Percentiles rank a stretch among this genome's conserved stretches.
These are phyloP conservation scores for Hondaea fermentalgiana DNA, from an alignment of 108 stramenopile species.

Conservation along the genomic window DNA sequence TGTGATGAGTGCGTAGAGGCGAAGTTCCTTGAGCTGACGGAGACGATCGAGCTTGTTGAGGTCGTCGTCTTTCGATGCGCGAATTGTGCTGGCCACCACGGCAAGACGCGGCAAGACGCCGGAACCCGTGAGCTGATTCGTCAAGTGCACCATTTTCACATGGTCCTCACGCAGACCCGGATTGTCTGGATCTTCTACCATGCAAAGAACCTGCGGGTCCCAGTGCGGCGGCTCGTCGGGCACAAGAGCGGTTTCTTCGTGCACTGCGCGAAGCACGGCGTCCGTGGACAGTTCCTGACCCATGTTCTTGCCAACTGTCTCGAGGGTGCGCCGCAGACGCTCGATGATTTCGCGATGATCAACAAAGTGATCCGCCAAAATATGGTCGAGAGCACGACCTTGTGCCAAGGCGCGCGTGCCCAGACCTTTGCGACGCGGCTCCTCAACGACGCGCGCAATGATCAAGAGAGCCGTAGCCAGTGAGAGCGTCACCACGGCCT, in stretches of 20 bases:
- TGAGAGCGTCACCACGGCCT: background rate
- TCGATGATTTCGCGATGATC: background rate
- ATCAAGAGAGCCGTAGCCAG: background rate
- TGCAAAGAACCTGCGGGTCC: slow-evolving; percentile 1
- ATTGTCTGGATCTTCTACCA: background rate
- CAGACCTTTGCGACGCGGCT: background rate
- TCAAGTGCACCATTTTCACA: background rate
- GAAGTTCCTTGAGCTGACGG: background rate
- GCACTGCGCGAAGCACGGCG: background rate
- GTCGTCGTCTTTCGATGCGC: background rate
- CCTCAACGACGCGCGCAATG: background rate
- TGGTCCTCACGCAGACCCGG: background rate
- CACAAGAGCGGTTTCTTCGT: background rate
- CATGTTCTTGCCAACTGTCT: background rate
- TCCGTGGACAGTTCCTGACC: background rate
- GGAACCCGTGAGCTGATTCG: background rate
- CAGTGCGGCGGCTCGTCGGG: background rate
- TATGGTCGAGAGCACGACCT: background rate
- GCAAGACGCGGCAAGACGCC: background rate
- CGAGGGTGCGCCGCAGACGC: background rate
- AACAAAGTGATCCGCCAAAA: background rate
- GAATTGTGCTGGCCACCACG: background rate
- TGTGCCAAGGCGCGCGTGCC: background rate
- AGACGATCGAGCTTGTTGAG: background rate
- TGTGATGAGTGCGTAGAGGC: background rate